Base-by-base conservation (phyloP, 23 red algal genomes). In the Cyanidium caldarium region DNA sequence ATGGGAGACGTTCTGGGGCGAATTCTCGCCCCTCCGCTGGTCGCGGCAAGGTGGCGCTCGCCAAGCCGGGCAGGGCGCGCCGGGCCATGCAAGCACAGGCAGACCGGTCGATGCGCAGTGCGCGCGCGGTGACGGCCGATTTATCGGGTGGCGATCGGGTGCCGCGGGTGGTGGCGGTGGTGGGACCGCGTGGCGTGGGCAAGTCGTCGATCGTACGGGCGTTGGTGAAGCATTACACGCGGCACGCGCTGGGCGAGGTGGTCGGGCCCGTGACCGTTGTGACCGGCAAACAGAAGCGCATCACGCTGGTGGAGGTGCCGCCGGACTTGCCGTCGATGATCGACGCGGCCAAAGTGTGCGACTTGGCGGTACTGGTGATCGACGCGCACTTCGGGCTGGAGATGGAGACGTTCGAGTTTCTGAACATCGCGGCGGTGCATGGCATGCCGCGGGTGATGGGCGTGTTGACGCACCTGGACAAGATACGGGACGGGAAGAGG, bases 401-500 rank as follows among this genome's bases (percentile, higher is more conserved):
- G 72, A 98, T 98, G 92, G 92, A 98, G 41, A 88, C 83, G 1
- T 98, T 98, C 46, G 92, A 98, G 84, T 89, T 98, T 51, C 79
- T 98, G 1, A 98, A 84, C 44, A 88, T 98, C 13, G 76, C 77
- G 3, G 73, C 83, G 17, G 75, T 76, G 16, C 84, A 88, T 65
- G 92, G 92, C 33, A 88, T 98, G 92, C 92, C 92, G 0, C 86
- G 86, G 41, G 72, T 98, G 2, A 84, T 98, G 20, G 76, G 82
- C 34, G 73, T 98, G 12, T 45, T 98, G 3, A 98, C 92, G 0
- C 92, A 98, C 44, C 45, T 98, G 19, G 92, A 98, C 43, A 68
- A 73, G 17, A 65, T 98, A 36, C 66, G 80, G 2, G 84, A 98
- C 45, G 80, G 83, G 42, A 85, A 88, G 58, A 79, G 82, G 74